Evolutionary conservation across 305 asterid species (phyloP), one percentile per base, ranked within the genome.

Genomic region (Caryopteris hybrid): DNA sequence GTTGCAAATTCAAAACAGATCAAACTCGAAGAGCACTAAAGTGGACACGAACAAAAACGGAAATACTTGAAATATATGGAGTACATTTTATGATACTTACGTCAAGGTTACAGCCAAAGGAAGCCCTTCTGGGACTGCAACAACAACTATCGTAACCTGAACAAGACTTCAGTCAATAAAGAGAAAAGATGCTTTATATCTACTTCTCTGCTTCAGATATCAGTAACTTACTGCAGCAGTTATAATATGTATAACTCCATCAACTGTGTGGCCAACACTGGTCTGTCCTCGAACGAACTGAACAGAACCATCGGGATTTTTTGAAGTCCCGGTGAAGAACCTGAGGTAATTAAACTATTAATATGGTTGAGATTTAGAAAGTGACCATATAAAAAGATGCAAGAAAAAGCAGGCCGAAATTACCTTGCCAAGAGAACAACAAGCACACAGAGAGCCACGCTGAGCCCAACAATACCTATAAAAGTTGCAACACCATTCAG

Each of bases 121-220:
- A 70, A 93, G 96, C 76, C 99, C 99, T 86, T 93, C 99, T 10
- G 99, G 99, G 70, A 91, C 97, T 43, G 99, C 99, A 64, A 93
- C 96, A 56, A 94, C 99, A 68, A 94, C 99, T 60, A 94, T 94
- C 16, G 98, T 91, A 64, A 94, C 99, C 99, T 91, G 77, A 47
- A 81, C 55, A 79, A 38, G 67, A 81, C 36, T 55, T 81, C 75
- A 53, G 76, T 79, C 62, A 57, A 71, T 82, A 43, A 75, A 67
- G 47, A 62, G 68, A 66, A 74, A 55, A 61, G 73, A 60, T 22
- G 18, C 14, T 48, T 16, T 42, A 41, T 53, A 25, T 25, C 18
- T 63, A n/a, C 31, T 60, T 51, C 62, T 29, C n/a, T 58, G 69
- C 42, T 69, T 43, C 48, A 72, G 74, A 68, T 72, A 56, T 62